Base-by-base conservation (phyloP, 495 filamentous ascomycete species). In the Penicillium malachiteum region DNA sequence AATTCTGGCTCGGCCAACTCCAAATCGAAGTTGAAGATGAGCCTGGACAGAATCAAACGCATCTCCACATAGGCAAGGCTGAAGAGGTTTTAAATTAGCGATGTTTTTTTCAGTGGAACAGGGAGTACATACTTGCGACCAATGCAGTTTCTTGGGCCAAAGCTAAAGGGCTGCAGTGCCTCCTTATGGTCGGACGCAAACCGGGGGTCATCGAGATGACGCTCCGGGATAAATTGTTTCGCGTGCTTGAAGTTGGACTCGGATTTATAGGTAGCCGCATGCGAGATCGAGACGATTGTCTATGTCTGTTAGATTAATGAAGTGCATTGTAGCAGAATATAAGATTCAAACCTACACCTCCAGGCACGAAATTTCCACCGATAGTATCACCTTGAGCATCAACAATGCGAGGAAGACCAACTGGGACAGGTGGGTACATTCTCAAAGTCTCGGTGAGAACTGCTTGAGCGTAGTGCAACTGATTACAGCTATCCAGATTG, bases 101-200 rank as follows among this genome's bases (percentile, higher is more conserved):
- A 11, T 12, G 9, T 26, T 21, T 13, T 6, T 3, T 9, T 26
- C 18, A 13, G 9, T 21, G 48, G 0, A 50, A n/a, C 5, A 32
- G 7, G 13, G 13, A 32, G 30, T 9, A 32, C 48, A 12, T 50
- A 50, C 48, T 50, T 50, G 35, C 40, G 50, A 34, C 84, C 85
- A 39, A 85, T 70, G 54, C 84, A 88, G 60, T 83, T 79, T 11
- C 85, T 64, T 3, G 78, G 71, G 0, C 85, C 85, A 18, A 80
- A 38, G n/a, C 70, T 71, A n/a, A 55, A 55, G 5, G 52, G 52
- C 44, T 55, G 52, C 11, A 48, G 5, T 37, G 45, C 44, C 10
- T 16, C 33, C 32, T 41, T 49, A 5, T 48, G 64, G 51, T 82
- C 81, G n/a, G 67, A 66, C 18, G 59, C 60, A 52, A 62, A 79